Conservation (phyloP, 768 basidiomycete species). For the Boletus subcaerulescens region DNA sequence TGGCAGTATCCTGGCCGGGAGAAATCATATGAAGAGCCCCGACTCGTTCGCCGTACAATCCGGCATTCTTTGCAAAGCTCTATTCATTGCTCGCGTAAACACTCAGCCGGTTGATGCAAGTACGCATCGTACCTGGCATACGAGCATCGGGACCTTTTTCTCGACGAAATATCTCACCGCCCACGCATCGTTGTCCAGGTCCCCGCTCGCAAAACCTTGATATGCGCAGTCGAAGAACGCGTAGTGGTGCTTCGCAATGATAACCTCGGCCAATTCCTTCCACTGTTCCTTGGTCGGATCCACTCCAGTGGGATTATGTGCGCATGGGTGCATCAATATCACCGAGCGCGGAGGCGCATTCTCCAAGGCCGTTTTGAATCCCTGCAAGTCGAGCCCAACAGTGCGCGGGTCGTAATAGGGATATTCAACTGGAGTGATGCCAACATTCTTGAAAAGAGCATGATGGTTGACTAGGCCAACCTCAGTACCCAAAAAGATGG, state of each 20-base stretch:
- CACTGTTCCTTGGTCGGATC: conserved; percentile 91
- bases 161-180: conserved; percentile 87
- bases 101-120: not conserved
- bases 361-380: conserved; percentile 58
- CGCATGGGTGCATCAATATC: conserved; percentile 90
- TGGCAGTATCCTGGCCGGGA: conserved; percentile 58
- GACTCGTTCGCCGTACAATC: conserved; percentile 91
- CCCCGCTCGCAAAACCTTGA: conserved; percentile 94
- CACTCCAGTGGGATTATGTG: conserved; percentile 96
- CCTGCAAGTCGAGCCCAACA: conserved; percentile 78
- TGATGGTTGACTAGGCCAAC: conserved; percentile 70
- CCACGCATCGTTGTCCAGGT: conserved; percentile 88
- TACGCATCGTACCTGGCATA: conserved; percentile 70
- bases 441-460: conserved; percentile 88
- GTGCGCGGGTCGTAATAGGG: conserved; percentile 93
- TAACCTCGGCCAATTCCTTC: conserved; percentile 68
- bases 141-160: conserved; percentile 67
- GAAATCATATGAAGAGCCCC: conserved; percentile 90
- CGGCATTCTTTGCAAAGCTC: conserved; percentile 98
- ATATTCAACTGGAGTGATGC: conserved; percentile 82
- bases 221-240: conserved; percentile 96
- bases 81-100: conserved; percentile 33
- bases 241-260: conserved; percentile 73
- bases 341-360: conserved; percentile 73
- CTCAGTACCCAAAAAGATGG: not conserved